Evolutionary conservation across 148 eudicot genomes (phyloP), one percentile per base, ranked within the genome.

Genomic region (Vaccinium corymbosum): DNA sequence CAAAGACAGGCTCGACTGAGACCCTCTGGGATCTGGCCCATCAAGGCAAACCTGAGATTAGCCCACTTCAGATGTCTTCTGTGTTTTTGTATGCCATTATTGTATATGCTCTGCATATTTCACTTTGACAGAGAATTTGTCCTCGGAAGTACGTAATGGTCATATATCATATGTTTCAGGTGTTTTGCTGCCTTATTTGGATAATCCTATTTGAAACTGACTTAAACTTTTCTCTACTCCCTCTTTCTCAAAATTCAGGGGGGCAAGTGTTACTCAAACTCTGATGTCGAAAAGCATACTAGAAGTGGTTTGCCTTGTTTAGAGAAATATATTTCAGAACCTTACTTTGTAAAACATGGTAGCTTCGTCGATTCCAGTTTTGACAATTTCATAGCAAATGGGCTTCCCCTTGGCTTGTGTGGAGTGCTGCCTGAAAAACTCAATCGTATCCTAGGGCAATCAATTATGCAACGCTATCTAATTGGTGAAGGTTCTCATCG

Each of bases 401-500:
- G 91, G 81, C 82, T 91, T 82, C 80, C 79, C 27, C 76, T 78
- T 64, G 86, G 82, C 56, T 80, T 80, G 29, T 80, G 87, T 72
- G 74, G 79, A 84, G 27, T 73, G 5, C 51, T 83, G 57, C 85
- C 52, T 73, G 83, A 84, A 19, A 82, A 88, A 53, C 83, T 73
- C 68, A 51, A 83, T 55, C 19, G 66, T 71, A 22, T 77, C 72
- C 86, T 85, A 25, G 74, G 29, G 71, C 75, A 88, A 72, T 86
- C 89, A 75, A 59, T 77, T 83, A 64, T 86, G 85, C 88, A 85
- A 38, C 91, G 92, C 27, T 80, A 48, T 82, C 83, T 97, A 49
- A 91, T 88, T 86, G 98, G 99, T 46, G 99, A 97, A 88, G 98
- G 99, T 66, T 91, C 97, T 76, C 99, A 97, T 89, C 97, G 98